A percentile compares a stretch with the other conserved stretches of the same genome.
These are phyloP conservation scores for Didymella glomerata DNA, from an alignment of 2,329 filamentous ascomycete genomes.

Conservation along the genomic window DNA sequence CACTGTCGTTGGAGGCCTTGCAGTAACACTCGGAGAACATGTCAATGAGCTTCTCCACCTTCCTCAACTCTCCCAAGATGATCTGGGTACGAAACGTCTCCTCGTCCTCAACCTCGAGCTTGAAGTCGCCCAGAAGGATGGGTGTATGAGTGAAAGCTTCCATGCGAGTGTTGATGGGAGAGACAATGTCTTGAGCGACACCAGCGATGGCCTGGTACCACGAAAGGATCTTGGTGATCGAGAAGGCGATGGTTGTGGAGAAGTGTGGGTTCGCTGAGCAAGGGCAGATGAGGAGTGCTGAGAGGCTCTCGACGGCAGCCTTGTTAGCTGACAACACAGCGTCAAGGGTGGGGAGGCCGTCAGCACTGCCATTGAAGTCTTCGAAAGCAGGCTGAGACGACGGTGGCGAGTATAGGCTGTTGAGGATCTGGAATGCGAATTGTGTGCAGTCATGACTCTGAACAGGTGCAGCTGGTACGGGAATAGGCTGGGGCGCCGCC, in stretches of 20 bases:
- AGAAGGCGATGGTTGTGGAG: conserved; percentile 48
- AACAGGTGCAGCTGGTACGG: conserved; percentile 33
- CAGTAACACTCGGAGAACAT: conserved; percentile 49
- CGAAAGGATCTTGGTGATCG: conserved; percentile 48
- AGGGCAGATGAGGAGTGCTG: conserved; percentile 44
- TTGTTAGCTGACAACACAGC: conserved; percentile 46
- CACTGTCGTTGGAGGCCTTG: conserved; percentile 38
- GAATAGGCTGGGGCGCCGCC: conserved; percentile 42
- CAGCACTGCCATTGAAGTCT: conserved; percentile 38
- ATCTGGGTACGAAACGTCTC: conserved; percentile 44
- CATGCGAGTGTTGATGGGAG: conserved; percentile 36
- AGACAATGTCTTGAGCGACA: conserved; percentile 28
- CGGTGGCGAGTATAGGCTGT: conserved; percentile 45
- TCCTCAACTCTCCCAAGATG: conserved; percentile 45
- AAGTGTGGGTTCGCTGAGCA: conserved; percentile 50
- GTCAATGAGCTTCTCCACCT: conserved; percentile 51
- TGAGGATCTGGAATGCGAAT: conserved; percentile 48
- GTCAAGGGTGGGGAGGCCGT: conserved; percentile 43
- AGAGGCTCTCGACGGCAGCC: conserved; percentile 46
- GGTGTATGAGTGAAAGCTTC: conserved; percentile 41
- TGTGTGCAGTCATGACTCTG: conserved; percentile 48
- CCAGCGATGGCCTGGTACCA: conserved; percentile 50
- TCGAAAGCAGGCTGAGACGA: conserved; percentile 34
- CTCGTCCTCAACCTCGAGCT: conserved; percentile 41
- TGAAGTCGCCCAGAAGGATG: conserved; percentile 36